phyloP scores from a whole-genome alignment of 176 grass and related monocot species.

The Pontederia paniculata region DNA sequence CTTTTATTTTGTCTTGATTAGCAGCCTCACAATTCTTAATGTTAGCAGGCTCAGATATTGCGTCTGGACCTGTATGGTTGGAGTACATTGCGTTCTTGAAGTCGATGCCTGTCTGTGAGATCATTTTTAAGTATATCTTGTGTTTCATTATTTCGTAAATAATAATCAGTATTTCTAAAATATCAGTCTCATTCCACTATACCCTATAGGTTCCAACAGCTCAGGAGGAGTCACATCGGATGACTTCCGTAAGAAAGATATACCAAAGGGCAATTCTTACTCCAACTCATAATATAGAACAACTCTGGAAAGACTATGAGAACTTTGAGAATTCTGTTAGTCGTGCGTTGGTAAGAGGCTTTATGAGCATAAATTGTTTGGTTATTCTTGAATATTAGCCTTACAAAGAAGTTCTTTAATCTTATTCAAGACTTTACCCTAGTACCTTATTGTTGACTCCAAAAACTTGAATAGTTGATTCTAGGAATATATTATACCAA shows the following conservation, averaged over 20 bases:
- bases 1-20: not conserved
- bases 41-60: slow-evolving; percentile 60
- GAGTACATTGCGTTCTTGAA: slow-evolving; percentile 95
- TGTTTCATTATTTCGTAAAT: slow-evolving; percentile 3
- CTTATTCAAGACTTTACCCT: no score
- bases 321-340: slow-evolving; percentile 94
- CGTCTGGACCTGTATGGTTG: slow-evolving; percentile 93
- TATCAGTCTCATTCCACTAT: slow-evolving; percentile 13
- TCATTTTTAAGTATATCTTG: slow-evolving; percentile 19
- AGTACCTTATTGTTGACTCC: no score
- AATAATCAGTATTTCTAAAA: slow-evolving; percentile 1
- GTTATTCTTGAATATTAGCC: not conserved
- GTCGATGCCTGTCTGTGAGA: slow-evolving; percentile 59
- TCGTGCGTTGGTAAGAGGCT: slow-evolving; percentile 58
- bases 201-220: slow-evolving; percentile 29
- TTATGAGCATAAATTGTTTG: not conserved
- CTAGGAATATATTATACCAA: slow-evolving; percentile 39
- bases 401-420: not conserved
- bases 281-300: slow-evolving; percentile 83
- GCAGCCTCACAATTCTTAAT: slow-evolving; percentile 8
- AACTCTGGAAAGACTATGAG: slow-evolving; percentile 93
- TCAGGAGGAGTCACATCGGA: slow-evolving; percentile 80
- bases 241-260: slow-evolving; percentile 76
- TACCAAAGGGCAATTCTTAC: slow-evolving; percentile 96
- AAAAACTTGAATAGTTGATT: no score